These are phyloP conservation scores for Pueraria montana DNA, from an alignment of 306 rosid genomes.

Conservation along the genomic window DNA sequence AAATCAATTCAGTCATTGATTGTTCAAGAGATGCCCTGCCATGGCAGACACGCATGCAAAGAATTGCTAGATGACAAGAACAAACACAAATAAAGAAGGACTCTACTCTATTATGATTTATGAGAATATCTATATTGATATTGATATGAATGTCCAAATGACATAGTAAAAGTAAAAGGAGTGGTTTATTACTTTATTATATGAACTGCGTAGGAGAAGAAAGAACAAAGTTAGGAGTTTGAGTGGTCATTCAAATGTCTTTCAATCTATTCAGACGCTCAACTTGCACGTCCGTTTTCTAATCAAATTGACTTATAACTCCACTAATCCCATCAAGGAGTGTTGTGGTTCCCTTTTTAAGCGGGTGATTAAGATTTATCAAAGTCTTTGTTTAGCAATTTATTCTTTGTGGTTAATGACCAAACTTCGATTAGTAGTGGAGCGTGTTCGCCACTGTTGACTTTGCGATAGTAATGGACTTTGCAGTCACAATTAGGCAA, in stretches of 20 bases:
- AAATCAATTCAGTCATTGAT: constrained; percentile 24
- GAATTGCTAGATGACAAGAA: constrained; percentile 40
- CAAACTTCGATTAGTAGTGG: constrained; percentile 44
- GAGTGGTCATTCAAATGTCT: constrained; percentile 42
- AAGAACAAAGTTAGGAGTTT: background rate
- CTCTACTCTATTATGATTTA: constrained; percentile 17
- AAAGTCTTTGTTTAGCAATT: background rate
- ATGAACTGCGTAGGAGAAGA: background rate
- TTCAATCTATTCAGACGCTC: constrained; percentile 49
- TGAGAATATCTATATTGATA: background rate
- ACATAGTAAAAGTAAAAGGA: background rate
- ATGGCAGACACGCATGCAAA: constrained; percentile 48
- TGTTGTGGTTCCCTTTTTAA: constrained; percentile 3
- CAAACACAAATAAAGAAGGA: constrained; percentile 14
- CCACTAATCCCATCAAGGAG: constrained; percentile 37
- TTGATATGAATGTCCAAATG: background rate
- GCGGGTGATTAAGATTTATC: background rate
- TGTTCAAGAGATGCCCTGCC: constrained; percentile 21
- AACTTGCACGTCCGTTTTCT: constrained; percentile 25
- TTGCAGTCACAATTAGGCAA: constrained; percentile 23
- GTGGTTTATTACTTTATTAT: background rate
- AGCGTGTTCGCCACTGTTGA: constrained; percentile 40
- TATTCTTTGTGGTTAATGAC: constrained; percentile 24
- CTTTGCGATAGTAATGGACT: constrained; percentile 1
- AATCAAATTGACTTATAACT: constrained; percentile 39